Conservation (phyloP, 352 stramenopile species). For the Phytophthora fragariae region DNA sequence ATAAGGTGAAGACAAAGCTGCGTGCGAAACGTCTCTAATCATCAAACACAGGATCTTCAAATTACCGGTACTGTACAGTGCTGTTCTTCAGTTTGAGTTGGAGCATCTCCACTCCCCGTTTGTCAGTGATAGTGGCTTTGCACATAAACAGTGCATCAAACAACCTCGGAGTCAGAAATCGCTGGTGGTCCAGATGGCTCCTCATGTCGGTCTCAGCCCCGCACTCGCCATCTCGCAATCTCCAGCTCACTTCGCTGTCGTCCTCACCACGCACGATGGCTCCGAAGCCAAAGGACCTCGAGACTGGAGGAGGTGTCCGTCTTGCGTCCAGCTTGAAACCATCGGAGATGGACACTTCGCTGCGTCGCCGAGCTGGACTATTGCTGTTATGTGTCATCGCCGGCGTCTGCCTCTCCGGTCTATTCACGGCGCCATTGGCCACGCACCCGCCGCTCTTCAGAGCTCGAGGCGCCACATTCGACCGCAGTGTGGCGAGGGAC, state of each 20-base stretch:
- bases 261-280: not conserved
- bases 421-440: slow-evolving; percentile 14
- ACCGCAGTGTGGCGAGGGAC: slow-evolving; percentile 23
- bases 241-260: not conserved
- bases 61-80: too few relatives aligned
- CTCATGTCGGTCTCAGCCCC: not conserved
- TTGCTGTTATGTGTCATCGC: slow-evolving; percentile 15
- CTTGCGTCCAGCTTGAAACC: slow-evolving; percentile 21
- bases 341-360: slow-evolving; percentile 13
- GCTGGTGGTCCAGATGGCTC: too few relatives aligned
- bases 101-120: too few relatives aligned
- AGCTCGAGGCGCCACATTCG: slow-evolving; percentile 18
- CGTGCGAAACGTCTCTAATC: too few relatives aligned
- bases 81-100: too few relatives aligned
- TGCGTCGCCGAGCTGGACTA: slow-evolving; percentile 15
- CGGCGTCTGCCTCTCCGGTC: slow-evolving; percentile 1
- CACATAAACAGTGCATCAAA: not conserved
- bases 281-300: slow-evolving; percentile 20
- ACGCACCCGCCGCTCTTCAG: slow-evolving; percentile 21
- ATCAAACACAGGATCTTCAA: too few relatives aligned
- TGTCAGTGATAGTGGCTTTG: not conserved
- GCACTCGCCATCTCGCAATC: slow-evolving; percentile 15
- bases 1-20: too few relatives aligned
- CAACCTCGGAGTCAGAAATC: slow-evolving; percentile 2
- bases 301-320: slow-evolving; percentile 11